A percentile compares a stretch with the other conserved stretches of the same genome.
These are phyloP conservation scores for Gilbertella persicaria DNA, from an alignment of 371 early-diverging fungal genomes.

Conservation along the genomic window DNA sequence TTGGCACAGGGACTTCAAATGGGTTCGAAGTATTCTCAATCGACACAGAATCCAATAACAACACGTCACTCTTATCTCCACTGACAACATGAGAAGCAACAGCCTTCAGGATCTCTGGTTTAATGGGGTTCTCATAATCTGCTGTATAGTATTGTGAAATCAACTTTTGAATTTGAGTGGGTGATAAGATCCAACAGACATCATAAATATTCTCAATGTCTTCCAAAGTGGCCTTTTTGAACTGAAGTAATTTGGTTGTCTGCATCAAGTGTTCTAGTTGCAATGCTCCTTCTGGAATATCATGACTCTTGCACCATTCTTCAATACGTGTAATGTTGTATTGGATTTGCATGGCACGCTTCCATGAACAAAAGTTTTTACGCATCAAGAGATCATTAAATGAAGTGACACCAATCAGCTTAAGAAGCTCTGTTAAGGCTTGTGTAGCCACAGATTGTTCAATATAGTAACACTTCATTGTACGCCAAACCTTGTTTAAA, in stretches of 20 bases:
- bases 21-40: conserved; percentile 70
- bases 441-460: conserved; percentile 82
- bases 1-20: conserved; percentile 61
- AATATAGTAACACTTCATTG: conserved; percentile 93
- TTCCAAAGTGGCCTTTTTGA: conserved; percentile 89
- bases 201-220: conserved; percentile 96
- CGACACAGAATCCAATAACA: conserved; percentile 85
- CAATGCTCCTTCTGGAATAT: conserved; percentile 87
- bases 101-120: conserved; percentile 87
- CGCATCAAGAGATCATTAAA: conserved; percentile 96
- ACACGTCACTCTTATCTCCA: conserved; percentile 84
- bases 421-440: conserved; percentile 86
- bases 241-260: conserved; percentile 91
- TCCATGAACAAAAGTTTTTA: conserved; percentile 88
- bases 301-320: conserved; percentile 97
- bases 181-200: conserved; percentile 93
- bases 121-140: conserved; percentile 86
- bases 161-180: conserved; percentile 94
- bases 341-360: conserved; percentile 95
- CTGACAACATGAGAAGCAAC: conserved; percentile 85
- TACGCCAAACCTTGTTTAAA: conserved; percentile 88
- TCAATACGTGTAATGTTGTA: conserved; percentile 95
- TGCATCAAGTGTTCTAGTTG: conserved; percentile 93
- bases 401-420: conserved; percentile 86
- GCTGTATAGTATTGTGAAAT: conserved; percentile 79